Evolutionary conservation across 2,329 filamentous ascomycete genomes (phyloP), one percentile per base, ranked within the genome.

Genomic region (Lachnellula arida): DNA sequence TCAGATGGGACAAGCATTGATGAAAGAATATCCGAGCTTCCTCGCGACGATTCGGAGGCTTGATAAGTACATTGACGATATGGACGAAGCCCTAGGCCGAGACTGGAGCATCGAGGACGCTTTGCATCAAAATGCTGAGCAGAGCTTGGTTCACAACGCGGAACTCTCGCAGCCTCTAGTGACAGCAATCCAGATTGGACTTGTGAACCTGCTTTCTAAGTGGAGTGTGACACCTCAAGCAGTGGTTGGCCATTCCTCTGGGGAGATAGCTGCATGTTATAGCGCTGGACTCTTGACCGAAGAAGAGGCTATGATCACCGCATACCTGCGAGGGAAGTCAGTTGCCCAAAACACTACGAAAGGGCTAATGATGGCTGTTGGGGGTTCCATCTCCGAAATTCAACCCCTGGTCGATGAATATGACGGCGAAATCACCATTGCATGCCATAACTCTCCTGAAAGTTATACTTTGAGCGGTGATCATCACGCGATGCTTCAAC

Each of bases 371-470:
- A n/a, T 43, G 40, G 40, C 40, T 17, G 40, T 43, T 4, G 40
- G 40, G 11, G 19, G 9, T 43, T 5, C 11, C 6, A 12, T 63
- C 4, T 47, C 56, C 19, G 58, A 56, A 1, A 50, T 49, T 19
- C 14, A 23, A n/a, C 40, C 25, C 17, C 53, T 35, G 2, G 34
- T 61, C 34, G 39, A 46, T 4, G 19, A 32, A 34, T 19, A 39
- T 37, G 37, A 51, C 12, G 22, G 42, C 15, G n/a, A 40, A 9
- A 15, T 54, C 54, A 25, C 56, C 15, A 28, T 48, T 23, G 55
- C 49, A 4, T 55, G 64, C 19, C 48, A n/a, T 43, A 72, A 8
- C 71, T 73, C 54, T 62, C 67, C 4, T 60, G 73, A 7, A 66
- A 67, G 25, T 17, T 22, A 60, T 5, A 66, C 65, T 0, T 4